A percentile compares a stretch with the other conserved stretches of the same genome.
Evolutionary conservation across 2,329 filamentous ascomycete genomes (phyloP).

Genomic region (Calonectria henricotiae): DNA sequence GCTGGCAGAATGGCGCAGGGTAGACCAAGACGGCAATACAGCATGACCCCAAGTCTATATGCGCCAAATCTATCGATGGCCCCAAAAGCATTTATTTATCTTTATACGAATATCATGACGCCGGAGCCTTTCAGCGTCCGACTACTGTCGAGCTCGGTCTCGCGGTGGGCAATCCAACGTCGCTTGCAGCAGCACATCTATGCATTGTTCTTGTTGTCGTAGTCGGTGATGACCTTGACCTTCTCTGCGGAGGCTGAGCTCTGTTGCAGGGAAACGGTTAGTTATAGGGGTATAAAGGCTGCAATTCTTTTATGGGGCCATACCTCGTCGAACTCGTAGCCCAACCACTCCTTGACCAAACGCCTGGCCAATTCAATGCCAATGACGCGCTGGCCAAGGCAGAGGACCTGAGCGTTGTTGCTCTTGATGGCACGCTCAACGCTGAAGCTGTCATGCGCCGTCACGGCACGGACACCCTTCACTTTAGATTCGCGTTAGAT

Average conservation of each 20-base stretch:
- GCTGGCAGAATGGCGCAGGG: constrained; percentile 52
- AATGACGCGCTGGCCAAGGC: constrained; percentile 88
- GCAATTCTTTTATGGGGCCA: constrained; percentile 58
- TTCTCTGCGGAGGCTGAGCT: constrained; percentile 34
- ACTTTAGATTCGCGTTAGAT: constrained; percentile 61
- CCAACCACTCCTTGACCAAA: constrained; percentile 85
- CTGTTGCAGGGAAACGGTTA: constrained; percentile 22
- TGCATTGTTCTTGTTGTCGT: constrained; percentile 27
- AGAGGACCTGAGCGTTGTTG: constrained; percentile 90
- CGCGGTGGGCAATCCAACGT: not conserved
- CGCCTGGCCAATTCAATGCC: constrained; percentile 85
- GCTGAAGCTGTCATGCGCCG: constrained; percentile 87
- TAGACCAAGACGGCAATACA: constrained; percentile 39
- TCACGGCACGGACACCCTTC: constrained; percentile 85
- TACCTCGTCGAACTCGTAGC: constrained; percentile 81
- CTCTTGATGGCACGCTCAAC: constrained; percentile 86
- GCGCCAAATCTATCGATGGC: constrained; percentile 18
- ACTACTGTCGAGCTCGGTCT: not conserved
- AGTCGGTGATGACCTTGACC: constrained; percentile 35
- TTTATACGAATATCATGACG: constrained; percentile 1
- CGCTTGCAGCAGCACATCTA: constrained; percentile 2
- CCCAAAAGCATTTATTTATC: not conserved
- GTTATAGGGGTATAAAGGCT: not conserved
- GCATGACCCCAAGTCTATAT: constrained; percentile 15
- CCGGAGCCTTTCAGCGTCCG: not conserved